Conservation (phyloP, 179 eudicot genomes). For the Dionaea muscipula region DNA sequence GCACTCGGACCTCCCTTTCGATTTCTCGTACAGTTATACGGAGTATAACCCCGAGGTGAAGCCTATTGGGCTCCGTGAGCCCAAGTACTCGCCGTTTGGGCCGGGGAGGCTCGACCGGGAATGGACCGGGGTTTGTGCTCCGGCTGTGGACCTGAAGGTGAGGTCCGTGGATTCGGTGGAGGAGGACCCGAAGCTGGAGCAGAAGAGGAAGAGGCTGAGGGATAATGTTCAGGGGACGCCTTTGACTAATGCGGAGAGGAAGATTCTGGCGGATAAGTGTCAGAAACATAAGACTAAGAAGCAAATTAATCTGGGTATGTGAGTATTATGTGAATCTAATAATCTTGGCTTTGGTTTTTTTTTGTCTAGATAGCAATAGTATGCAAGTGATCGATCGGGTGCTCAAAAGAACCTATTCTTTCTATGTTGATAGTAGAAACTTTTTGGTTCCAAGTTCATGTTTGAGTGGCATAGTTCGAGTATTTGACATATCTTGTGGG, state of each 20-base stretch:
- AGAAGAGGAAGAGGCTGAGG: constrained; percentile 37
- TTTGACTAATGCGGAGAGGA: constrained; percentile 56
- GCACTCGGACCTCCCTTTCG: constrained; percentile 49
- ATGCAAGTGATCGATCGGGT: too few species aligned
- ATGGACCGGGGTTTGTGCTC: constrained; percentile 85
- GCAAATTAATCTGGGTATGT: constrained; percentile 62
- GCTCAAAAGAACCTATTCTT: too few species aligned
- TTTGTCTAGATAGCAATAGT: too few species aligned
- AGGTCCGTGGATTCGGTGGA: constrained; percentile 31
- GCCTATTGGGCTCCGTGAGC: constrained; percentile 77
- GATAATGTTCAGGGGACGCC: constrained; percentile 36
- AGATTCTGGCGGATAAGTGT: constrained; percentile 41
- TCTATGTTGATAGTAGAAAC: too few species aligned
- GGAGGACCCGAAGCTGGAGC: constrained; percentile 34
- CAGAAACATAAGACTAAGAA: constrained; percentile 42
- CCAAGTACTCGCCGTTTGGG: constrained; percentile 81
- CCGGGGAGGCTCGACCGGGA: constrained; percentile 53
- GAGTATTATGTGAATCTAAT: background rate
- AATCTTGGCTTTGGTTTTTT: too few species aligned
- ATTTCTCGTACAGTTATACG: constrained; percentile 75
- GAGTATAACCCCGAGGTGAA: constrained; percentile 37
- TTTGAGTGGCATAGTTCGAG: too few species aligned
- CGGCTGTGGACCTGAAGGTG: constrained; percentile 39
- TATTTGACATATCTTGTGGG: background rate
- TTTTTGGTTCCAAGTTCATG: too few species aligned